These are phyloP conservation scores for Beauveria bassiana DNA, from an alignment of 2,329 filamentous ascomycete species.

Conservation along the genomic window DNA sequence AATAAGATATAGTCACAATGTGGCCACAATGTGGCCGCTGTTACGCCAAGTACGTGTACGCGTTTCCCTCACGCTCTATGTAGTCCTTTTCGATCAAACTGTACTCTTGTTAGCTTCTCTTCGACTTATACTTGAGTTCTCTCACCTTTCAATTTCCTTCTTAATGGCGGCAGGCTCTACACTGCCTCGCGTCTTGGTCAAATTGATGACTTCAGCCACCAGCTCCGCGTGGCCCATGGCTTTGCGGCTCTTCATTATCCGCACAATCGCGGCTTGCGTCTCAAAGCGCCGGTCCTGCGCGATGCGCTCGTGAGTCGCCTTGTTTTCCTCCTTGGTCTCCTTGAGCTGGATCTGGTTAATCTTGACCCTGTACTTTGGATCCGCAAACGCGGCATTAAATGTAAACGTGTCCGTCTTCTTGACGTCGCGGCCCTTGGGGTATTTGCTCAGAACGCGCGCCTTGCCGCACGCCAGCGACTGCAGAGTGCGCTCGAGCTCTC, in stretches of 20 bases:
- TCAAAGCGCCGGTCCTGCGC: constrained; percentile 88
- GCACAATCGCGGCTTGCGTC: constrained; percentile 91
- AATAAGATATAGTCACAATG: too few species aligned
- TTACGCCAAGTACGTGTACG: constrained; percentile 64
- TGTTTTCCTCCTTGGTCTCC: constrained; percentile 92
- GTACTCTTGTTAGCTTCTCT: constrained; percentile 6
- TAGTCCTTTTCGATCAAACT: constrained; percentile 92
- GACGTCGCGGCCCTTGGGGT: constrained; percentile 78
- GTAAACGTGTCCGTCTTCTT: constrained; percentile 72
- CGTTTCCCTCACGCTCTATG: constrained; percentile 68
- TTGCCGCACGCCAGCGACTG: constrained; percentile 93
- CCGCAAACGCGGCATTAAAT: constrained; percentile 68
- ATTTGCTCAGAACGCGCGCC: constrained; percentile 74
- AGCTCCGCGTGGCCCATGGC: constrained; percentile 78
- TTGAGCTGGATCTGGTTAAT: constrained; percentile 98
- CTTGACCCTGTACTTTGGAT: constrained; percentile 85
- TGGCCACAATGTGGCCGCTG: background rate
- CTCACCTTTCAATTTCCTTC: constrained; percentile 86
- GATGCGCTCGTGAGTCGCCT: constrained; percentile 85
- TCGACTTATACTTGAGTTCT: constrained; percentile 22
- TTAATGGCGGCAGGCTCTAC: constrained; percentile 86
- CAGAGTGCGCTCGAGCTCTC: constrained; percentile 79
- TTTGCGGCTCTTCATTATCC: constrained; percentile 95
- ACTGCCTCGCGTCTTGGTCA: constrained; percentile 79
- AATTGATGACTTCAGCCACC: constrained; percentile 83